Evolutionary conservation across 805 yeast genomes (phyloP).

Genomic region (Kurtzmaniella cleridarum): DNA sequence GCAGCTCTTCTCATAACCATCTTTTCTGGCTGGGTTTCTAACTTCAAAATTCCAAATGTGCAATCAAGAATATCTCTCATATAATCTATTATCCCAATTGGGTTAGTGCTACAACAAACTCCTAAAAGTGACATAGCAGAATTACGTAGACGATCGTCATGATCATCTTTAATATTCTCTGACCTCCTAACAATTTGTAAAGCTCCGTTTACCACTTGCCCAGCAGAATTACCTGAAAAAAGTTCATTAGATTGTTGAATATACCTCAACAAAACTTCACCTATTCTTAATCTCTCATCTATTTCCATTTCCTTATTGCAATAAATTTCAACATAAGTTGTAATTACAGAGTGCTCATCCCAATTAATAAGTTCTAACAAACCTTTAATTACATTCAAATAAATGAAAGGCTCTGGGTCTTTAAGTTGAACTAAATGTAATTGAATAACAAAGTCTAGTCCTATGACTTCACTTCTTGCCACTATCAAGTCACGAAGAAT

Average conservation of each 20-base stretch:
- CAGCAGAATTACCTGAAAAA: constrained; percentile 41
- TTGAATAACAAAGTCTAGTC: constrained; percentile 49
- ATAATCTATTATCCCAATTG: constrained; percentile 44
- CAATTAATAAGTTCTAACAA: constrained; percentile 53
- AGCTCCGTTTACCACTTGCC: constrained; percentile 38
- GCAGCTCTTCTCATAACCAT: constrained; percentile 72
- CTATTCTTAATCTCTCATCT: constrained; percentile 72
- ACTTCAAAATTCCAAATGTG: constrained; percentile 65
- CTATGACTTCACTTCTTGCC: constrained; percentile 45
- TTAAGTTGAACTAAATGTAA: constrained; percentile 60
- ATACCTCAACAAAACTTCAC: constrained; percentile 70
- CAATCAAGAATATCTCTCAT: constrained; percentile 66
- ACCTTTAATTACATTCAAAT: constrained; percentile 78
- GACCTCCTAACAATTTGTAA: constrained; percentile 32
- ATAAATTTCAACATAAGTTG: constrained; percentile 35
- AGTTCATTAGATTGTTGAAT: constrained; percentile 46
- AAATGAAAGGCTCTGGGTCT: constrained; percentile 83
- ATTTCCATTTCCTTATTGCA: constrained; percentile 27
- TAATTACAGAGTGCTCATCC: constrained; percentile 32
- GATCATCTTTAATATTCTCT: constrained; percentile 16
- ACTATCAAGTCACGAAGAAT: constrained; percentile 52
- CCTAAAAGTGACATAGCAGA: constrained; percentile 89
- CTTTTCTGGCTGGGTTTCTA: constrained; percentile 42
- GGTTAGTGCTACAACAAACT: constrained; percentile 52
- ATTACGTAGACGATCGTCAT: constrained; percentile 66